Evolutionary conservation across 2,329 filamentous ascomycete genomes (phyloP).

Genomic region (Emergomyces pasteurianus): DNA sequence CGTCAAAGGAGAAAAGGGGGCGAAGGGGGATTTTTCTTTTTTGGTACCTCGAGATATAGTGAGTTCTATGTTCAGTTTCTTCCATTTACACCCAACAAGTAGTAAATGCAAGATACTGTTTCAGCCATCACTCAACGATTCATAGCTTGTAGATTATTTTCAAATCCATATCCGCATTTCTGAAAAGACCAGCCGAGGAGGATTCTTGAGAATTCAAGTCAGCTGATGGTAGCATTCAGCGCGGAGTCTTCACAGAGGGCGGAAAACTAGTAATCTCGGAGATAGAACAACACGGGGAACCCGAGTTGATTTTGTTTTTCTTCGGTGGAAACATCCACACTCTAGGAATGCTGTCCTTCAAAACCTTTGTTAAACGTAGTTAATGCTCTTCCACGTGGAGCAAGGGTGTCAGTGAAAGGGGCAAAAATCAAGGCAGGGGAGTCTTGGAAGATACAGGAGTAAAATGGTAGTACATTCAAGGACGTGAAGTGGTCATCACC

Average conservation of each 20-base stretch:
- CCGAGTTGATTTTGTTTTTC: background rate
- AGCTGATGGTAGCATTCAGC: background rate
- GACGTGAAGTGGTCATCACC: background rate
- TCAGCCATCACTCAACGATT: background rate
- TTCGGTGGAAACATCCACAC: background rate
- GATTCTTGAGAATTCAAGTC: background rate
- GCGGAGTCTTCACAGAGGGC: background rate
- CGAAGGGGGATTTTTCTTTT: background rate
- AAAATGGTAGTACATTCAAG: background rate
- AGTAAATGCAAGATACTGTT: background rate
- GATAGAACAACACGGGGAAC: background rate
- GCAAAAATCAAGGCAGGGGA: background rate
- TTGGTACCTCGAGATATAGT: too few relatives aligned
- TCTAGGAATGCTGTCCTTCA: background rate
- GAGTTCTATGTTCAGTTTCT: too few relatives aligned
- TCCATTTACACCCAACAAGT: too few relatives aligned
- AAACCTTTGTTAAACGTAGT: background rate
- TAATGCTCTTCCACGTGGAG: background rate
- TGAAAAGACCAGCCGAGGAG: background rate
- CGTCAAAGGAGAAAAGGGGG: background rate
- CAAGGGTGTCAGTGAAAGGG: background rate
- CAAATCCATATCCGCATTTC: background rate
- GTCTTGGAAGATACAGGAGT: background rate
- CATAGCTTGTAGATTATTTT: background rate
- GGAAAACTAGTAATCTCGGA: background rate